These are phyloP conservation scores for Clarkia xantiana DNA, from an alignment of 345 rosid species.

Conservation along the genomic window DNA sequence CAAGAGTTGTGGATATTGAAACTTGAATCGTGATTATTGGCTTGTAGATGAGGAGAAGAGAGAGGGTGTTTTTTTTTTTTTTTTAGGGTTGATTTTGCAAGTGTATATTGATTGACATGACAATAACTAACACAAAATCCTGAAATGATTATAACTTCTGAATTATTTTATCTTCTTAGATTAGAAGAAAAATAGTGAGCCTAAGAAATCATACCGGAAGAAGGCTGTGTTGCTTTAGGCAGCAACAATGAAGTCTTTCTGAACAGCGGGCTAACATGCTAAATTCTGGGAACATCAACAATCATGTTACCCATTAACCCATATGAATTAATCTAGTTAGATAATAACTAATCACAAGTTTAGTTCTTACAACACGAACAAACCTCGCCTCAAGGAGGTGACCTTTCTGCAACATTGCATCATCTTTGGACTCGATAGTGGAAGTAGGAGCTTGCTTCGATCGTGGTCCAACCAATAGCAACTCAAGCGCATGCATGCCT, in stretches of 20 bases:
- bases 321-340: too few species aligned
- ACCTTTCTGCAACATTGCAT: conserved; percentile 43
- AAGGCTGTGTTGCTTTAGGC: conserved; percentile 87
- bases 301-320: not conserved
- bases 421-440: conserved; percentile 12
- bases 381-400: conserved; percentile 79
- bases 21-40: too few species aligned
- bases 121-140: too few species aligned
- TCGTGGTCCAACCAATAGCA: conserved; percentile 49
- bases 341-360: not conserved
- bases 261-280: conserved; percentile 57
- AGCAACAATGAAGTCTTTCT: conserved; percentile 78
- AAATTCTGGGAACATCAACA: conserved; percentile 36
- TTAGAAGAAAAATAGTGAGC: too few species aligned
- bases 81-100: too few species aligned
- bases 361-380: not conserved
- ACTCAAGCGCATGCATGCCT: conserved; percentile 82
- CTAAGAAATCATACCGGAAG: conserved; percentile 22
- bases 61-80: too few species aligned
- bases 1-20: too few species aligned
- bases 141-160: too few species aligned
- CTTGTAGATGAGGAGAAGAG: too few species aligned
- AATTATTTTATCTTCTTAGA: too few species aligned
- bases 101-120: too few species aligned
- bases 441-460: conserved; percentile 11